Evolutionary conservation across 805 yeast species (phyloP), one percentile per base, ranked within the genome.

Genomic region (Myxozyma kluyveri): DNA sequence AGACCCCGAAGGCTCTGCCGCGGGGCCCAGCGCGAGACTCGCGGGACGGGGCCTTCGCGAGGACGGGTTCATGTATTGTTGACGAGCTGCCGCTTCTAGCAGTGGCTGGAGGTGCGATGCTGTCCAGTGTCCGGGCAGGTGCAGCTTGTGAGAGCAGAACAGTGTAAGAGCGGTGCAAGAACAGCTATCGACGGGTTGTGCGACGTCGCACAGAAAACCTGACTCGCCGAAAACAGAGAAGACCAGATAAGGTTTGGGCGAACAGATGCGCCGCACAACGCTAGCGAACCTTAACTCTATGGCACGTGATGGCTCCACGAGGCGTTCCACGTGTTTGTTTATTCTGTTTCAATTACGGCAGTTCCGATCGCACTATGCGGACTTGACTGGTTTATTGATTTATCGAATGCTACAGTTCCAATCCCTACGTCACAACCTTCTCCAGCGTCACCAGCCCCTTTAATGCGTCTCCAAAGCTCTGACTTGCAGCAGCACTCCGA

Each of bases 401-500:
- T n/a, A n/a, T n/a, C n/a, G 14, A 31, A n/a, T n/a, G 12, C n/a
- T 31, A 31, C 35, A 31, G 35, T 31, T 22, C 17, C 14, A n/a
- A 7, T 27, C 5, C 14, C 42, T 44, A 37, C n/a, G 32, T 29
- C n/a, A 48, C 51, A 7, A 42, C 38, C 33, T 14, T 14, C 2
- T 43, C 41, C 22, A 39, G 27, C 9, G 4, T 24, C 18, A 37
- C 51, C 5, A 54, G 29, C 12, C 50, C 56, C n/a, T 27, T 37
- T 39, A 54, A 23, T 12, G 47, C 54, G 18, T 51, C 49, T 6
- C 47, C 50, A 26, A 52, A 55, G 32, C 45, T 47, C 51, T 32
- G 27, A 23, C 56, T 49, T 38, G 47, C 95, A 50, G 75, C 76
- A 3, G 96, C 95, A 69, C 95, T 82, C 73, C 97, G 84, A 71